Evolutionary conservation across 2,329 filamentous ascomycete genomes (phyloP), one percentile per base, ranked within the genome.

Genomic region (Beauveria australis): DNA sequence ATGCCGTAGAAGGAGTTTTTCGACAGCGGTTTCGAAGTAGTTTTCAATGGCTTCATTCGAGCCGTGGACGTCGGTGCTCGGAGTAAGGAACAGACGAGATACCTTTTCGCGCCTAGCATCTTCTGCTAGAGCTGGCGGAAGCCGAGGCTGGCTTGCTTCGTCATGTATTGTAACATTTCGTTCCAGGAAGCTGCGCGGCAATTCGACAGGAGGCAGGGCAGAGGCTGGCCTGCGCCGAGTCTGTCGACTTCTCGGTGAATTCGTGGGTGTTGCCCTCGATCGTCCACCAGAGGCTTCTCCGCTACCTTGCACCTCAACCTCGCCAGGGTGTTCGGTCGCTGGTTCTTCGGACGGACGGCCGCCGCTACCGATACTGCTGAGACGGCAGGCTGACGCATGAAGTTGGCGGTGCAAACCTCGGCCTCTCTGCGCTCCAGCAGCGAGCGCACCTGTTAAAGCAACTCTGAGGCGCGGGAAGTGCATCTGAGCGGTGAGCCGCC

Each of bases 1-100:
- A 28, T 64, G 61, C 37, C 64, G 62, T 2, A 61, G 26, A 2
- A 70, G 49, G 14, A 70, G 61, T 10, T 61, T 28, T 19, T 60
- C 57, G 28, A 74, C 60, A 4, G 71, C 67, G 6, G 66, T 65
- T 30, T 71, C 67, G 53, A 74, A 74, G 62, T 74, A 74, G 2
- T 63, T 61, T 63, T 70, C 69, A 2, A 74, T 63, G 1, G 64
- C 64, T 58, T 67, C 64, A 56, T 70, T 66, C 16, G 66, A 65
- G 52, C 67, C 65, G 30, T 63, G 60, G 18, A 66, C 66, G 24
- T 62, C 61, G 1, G 69, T 62, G 3, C 65, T 63, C 26, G 66
- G 66, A 30, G 68, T 64, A 48, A 66, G 63, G 57, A 66, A 68
- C 37, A 74, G 68, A 19, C 66, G 68, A 5, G 72, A 74, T 2